These are phyloP conservation scores for Cyclotella baltica DNA, from an alignment of 108 stramenopile genomes.

Conservation along the genomic window DNA sequence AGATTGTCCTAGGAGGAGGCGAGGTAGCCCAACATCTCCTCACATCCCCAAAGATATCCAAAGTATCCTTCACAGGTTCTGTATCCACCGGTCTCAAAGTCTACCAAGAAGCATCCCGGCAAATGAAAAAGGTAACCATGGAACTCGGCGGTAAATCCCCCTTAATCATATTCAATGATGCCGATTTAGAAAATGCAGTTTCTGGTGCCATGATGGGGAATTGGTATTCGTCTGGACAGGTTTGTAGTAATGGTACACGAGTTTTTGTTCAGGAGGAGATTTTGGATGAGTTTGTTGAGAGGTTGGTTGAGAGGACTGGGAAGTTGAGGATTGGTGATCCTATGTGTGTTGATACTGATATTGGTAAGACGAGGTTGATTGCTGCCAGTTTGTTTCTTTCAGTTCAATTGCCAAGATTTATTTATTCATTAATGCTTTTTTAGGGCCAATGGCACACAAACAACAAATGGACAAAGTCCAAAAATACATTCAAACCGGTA, in stretches of 20 bases:
- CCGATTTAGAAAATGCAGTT: conserved; percentile 74
- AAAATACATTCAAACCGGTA: conserved; percentile 52
- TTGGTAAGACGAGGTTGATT: conserved; percentile 32
- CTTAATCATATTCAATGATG: conserved; percentile 79
- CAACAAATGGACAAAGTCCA: conserved; percentile 57
- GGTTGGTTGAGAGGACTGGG: conserved; percentile 42
- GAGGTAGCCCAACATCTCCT: conserved; percentile 69
- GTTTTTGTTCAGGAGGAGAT: conserved; percentile 72
- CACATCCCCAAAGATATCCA: conserved; percentile 65
- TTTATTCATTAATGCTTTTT: background rate
- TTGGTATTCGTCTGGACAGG: conserved; percentile 83
- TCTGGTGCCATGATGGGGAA: conserved; percentile 69
- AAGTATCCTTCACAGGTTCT: conserved; percentile 88
- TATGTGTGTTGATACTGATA: conserved; percentile 34
- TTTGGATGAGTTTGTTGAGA: conserved; percentile 48
- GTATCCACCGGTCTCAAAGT: conserved; percentile 64
- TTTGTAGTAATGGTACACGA: conserved; percentile 82
- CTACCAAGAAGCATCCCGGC: conserved; percentile 43
- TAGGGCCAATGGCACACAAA: conserved; percentile 51
- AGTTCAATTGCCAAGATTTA: background rate
- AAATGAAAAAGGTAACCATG: conserved; percentile 68
- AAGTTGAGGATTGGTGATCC: conserved; percentile 59
- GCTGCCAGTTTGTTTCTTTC: background rate
- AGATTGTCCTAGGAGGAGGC: conserved; percentile 77
- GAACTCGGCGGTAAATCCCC: conserved; percentile 92